Percentiles rank a stretch among this genome's conserved stretches.
phyloP scores from a whole-genome alignment of 768 basidiomycete species.

The Inosperma sp. region DNA sequence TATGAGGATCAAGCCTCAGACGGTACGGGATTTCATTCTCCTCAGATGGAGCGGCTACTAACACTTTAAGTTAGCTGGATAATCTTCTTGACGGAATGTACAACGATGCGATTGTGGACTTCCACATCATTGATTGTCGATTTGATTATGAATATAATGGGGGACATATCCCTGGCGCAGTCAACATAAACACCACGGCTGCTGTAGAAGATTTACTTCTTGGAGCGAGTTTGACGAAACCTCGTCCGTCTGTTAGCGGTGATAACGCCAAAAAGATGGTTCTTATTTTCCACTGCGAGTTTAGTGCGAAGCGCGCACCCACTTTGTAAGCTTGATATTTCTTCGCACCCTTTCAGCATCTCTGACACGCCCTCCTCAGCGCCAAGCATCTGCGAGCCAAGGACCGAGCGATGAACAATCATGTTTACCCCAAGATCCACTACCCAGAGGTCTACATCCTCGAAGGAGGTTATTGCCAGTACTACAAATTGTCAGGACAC shows the following conservation, averaged over 20 bases:
- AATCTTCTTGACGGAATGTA: constrained; percentile 73
- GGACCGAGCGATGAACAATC: constrained; percentile 86
- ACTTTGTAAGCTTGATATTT: constrained; percentile 71
- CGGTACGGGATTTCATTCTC: constrained; percentile 47
- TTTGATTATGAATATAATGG: constrained; percentile 96
- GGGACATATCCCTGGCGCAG: constrained; percentile 87
- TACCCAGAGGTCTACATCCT: constrained; percentile 97
- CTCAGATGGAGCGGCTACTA: constrained; percentile 11
- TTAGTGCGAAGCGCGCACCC: constrained; percentile 91
- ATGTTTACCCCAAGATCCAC: constrained; percentile 85
- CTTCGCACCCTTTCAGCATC: not conserved
- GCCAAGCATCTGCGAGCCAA: constrained; percentile 90
- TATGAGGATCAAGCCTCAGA: constrained; percentile 79
- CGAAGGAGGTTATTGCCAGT: constrained; percentile 92
- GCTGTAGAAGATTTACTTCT: constrained; percentile 82
- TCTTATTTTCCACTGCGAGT: constrained; percentile 97
- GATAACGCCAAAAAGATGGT: constrained; percentile 73
- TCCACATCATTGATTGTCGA: constrained; percentile 89
- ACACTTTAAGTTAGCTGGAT: constrained; percentile 53
- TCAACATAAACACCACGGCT: constrained; percentile 82
- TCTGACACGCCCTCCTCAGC: constrained; percentile 35
- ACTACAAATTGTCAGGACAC: constrained; percentile 61
- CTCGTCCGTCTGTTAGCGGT: constrained; percentile 69
- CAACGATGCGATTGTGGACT: constrained; percentile 58
- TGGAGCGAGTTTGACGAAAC: constrained; percentile 47